Evolutionary conservation across 1,139 yeast species (phyloP), one percentile per base, ranked within the genome.

Genomic region (Candida freyschussii): DNA sequence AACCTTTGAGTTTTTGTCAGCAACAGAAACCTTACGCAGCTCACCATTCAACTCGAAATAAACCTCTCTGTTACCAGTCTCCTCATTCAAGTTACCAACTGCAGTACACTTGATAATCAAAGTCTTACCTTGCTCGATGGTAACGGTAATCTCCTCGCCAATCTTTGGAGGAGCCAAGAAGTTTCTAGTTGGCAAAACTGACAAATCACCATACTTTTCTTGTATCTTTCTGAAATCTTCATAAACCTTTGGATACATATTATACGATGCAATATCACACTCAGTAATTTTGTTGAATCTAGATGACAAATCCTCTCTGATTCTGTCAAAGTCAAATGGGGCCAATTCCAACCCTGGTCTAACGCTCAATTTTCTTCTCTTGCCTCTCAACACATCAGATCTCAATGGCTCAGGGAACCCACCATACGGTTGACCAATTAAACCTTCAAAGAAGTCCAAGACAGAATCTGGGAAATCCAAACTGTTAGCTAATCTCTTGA

Each of bases 391-490:
- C 43, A 91, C 75, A 59, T 89, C 84, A 29, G 95, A 70, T 67
- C 98, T 80, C 62, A 91, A 72, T 29, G 99, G 98, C 65, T 91
- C 99, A 34, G 98, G 98, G 94, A 93, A 91, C 7, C 99, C 99
- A 49, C 98, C 98, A 58, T 85, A 87, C 51, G 99, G 99, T 53
- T 91, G 91, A 57, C 99, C 99, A 87, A 93, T 91, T 57, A 91
- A 73, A 52, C 99, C 99, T 69, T 93, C 96, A 76, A 91, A 87
- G 72, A 91, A 91, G 65, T 93, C 98, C 57, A 91, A 73, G 21
- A 91, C 96, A 13, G 97, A 89, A 55, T 82, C 96, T 39, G 99
- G 99, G 94, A 91, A 91, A 63, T 91, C 97, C 53, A 91, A 75
- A 48, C 86, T 86, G 32, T 76, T 66, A 3, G 98, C 98, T 55